These are phyloP conservation scores for Diaporthe ilicicola DNA, from an alignment of 2,329 filamentous ascomycete species.

Conservation along the genomic window DNA sequence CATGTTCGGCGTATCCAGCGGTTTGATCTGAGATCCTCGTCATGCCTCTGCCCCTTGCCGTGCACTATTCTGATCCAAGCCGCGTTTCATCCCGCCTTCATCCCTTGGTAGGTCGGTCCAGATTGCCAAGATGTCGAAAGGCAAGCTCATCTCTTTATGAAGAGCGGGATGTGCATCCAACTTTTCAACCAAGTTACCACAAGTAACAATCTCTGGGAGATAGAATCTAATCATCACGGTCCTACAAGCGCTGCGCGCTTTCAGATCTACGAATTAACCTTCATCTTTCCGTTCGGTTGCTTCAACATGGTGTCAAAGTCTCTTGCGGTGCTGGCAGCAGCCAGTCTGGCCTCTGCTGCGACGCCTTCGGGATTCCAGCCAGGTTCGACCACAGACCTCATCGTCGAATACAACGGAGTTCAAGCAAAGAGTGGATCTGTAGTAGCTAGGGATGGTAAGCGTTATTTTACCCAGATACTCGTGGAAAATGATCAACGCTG, in stretches of 20 bases:
- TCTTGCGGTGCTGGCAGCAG: conserved; percentile 43
- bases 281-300: background rate
- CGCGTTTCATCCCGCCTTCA: conserved; percentile 20
- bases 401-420: conserved; percentile 50
- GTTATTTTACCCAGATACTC: background rate
- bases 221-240: background rate
- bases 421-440: conserved; percentile 49
- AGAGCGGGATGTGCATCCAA: conserved; percentile 11
- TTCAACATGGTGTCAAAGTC: conserved; percentile 45
- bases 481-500: background rate
- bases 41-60: conserved; percentile 10
- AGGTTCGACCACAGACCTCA: conserved; percentile 45
- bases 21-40: conserved; percentile 21
- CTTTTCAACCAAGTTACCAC: background rate
- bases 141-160: conserved; percentile 10
- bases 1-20: background rate
- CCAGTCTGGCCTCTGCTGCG: conserved; percentile 45
- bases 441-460: conserved; percentile 48
- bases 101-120: too few species aligned
- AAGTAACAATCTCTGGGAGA: background rate
- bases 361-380: conserved; percentile 54
- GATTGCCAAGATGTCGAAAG: conserved; percentile 15
- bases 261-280: background rate
- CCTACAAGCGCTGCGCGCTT: conserved; percentile 8
- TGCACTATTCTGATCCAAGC: conserved; percentile 18